Percentiles rank a stretch among this genome's conserved stretches.
Evolutionary conservation across 164 flowering plant genomes (phyloP).

Genomic region (Stephania cephalantha): DNA sequence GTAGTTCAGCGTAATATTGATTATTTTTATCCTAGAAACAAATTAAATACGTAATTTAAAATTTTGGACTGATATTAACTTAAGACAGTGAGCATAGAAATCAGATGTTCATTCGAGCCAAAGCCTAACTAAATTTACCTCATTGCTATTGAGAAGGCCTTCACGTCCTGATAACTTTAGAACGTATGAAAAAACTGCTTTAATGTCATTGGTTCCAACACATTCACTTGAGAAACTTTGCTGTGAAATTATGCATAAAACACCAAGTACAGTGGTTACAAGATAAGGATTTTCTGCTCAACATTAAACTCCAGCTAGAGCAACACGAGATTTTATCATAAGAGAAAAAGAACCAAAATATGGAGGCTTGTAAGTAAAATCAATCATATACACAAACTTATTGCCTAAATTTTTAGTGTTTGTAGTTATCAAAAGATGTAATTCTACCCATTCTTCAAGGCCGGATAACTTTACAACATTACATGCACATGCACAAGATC

Average conservation of each 20-base stretch:
- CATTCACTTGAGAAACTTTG: conserved; percentile 18
- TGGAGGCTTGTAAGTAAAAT: neutral
- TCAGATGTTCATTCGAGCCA: neutral
- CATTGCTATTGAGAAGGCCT: conserved; percentile 21
- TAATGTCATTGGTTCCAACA: conserved; percentile 36
- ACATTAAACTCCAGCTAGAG: neutral
- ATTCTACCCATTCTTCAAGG: too few relatives aligned
- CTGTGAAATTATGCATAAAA: conserved; percentile 25
- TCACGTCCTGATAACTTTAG: conserved; percentile 29
- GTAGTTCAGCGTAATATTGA: neutral
- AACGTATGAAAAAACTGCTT: conserved; percentile 39
- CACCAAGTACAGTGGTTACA: neutral
- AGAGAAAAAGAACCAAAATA: neutral
- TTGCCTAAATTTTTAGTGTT: neutral
- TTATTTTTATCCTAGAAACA: neutral
- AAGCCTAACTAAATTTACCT: conserved; percentile 33
- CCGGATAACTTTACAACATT: too few relatives aligned
- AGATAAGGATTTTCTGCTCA: neutral
- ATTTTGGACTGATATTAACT: neutral
- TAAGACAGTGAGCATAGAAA: neutral
- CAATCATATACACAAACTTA: neutral
- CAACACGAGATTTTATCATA: neutral
- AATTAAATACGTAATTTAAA: neutral
- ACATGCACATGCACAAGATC: too few relatives aligned
- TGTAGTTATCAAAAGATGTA: too few relatives aligned